Evolutionary conservation across 345 rosid genomes (phyloP), one percentile per base, ranked within the genome.

Genomic region (Zanthoxylum bungeanum): DNA sequence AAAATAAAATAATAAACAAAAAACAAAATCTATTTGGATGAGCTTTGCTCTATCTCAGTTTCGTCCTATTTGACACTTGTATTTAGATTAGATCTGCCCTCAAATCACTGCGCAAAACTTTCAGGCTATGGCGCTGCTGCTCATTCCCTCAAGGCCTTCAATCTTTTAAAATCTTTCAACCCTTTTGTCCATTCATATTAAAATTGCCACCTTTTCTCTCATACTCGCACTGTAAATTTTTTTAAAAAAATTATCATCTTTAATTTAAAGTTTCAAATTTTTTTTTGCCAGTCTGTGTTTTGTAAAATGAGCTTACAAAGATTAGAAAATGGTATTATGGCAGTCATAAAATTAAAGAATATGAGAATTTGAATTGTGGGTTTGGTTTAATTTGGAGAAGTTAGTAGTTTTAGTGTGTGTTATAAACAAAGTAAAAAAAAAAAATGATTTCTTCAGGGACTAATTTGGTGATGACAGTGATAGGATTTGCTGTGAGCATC

Each of bases 401-500:
- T 33, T 0, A 27, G 0, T 7, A 37, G 27, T 25, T 51, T 40
- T 12, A n/a, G n/a, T n/a, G n/a, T n/a, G 5, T 3, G 7, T 28
- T 60, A n/a, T n/a, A n/a, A n/a, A n/a, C n/a, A n/a, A n/a, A n/a
- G n/a, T n/a, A n/a, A n/a, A n/a, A n/a, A n/a, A n/a, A n/a, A 36
- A 34, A 19, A 1, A 91, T 91, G 96, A 88, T 87, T 39, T 81
- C 87, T 1, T 66, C 85, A 1, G 93, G 93, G 79, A 71, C 81
- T 21, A 87, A 91, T 79, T 78, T 91, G 85, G 93, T 87, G 82
- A 91, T 88, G 96, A 91, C 96, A 33, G 87, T 88, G 75, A 91
- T 91, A 51, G 96, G 96, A 73, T 91, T 88, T 76, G 79, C 85
- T 24, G 83, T 88, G 75, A 91, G 96, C 78, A 83, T 85, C 50